Evolutionary conservation across 768 basidiomycete species (phyloP), one percentile per base, ranked within the genome.

Genomic region (Myochromella boudieri): DNA sequence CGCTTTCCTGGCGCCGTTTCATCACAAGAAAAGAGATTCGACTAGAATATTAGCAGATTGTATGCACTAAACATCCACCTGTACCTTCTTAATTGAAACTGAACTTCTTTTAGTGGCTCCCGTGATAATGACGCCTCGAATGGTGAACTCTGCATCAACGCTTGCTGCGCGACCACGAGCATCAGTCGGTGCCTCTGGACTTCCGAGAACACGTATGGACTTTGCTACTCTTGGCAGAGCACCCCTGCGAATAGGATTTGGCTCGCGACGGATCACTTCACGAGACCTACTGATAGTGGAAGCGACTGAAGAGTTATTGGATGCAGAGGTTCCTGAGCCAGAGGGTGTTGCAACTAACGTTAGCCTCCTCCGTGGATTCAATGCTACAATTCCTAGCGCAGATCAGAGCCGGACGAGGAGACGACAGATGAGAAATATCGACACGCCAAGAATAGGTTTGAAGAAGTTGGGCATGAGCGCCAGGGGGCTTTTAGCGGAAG

Each of bases 371-470:
- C 82, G 87, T 36, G 95, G 95, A 0, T 98, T 97, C 67, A 87
- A 91, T 59, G 95, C 95, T 14, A 97, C 95, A 2, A 88, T 97
- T 33, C 95, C 95, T 10, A 89, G 87, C 60, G 81, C 94, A 29
- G 87, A 92, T 55, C 78, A 83, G 60, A 77, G 90, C 44, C 84
- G 87, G 51, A 73, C 81, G 11, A 74, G 93, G 49, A 68, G 94
- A 52, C 68, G 92, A 48, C 85, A 91, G 63, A 81, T 88, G 66
- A 76, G 94, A 48, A 88, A 84, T 55, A 80, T 91, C 11, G 87
- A 91, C 3, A 78, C 84, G 10, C 85, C 84, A 22, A 77, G 76
- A 56, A 69, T 90, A 33, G 92, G 94, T 1, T 64, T 95, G 55
- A 91, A 85, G 76, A 83, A 80, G 65, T 63, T 91, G 15, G 91